Conservation (phyloP, 2,329 filamentous ascomycete genomes). For the Fusarium sp. region DNA sequence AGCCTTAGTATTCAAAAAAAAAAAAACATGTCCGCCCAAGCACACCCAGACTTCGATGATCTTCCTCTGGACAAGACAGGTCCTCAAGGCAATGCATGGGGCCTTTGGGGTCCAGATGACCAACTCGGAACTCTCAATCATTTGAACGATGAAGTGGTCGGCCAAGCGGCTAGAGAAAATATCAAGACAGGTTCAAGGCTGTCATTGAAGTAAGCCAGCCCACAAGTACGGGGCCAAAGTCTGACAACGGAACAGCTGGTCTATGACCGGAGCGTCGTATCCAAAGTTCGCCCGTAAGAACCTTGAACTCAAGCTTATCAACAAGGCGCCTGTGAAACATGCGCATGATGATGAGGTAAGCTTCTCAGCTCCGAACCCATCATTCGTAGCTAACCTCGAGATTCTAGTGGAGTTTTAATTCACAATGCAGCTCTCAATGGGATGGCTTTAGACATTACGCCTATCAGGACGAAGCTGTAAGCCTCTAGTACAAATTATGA, state of each 20-base stretch:
- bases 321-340: slow-evolving; percentile 45
- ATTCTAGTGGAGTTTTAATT: slow-evolving; percentile 32
- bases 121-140: slow-evolving; percentile 20
- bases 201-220: slow-evolving; percentile 14
- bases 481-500: background rate
- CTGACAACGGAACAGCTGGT: slow-evolving; percentile 2
- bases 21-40: background rate
- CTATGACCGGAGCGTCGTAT: slow-evolving; percentile 37
- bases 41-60: background rate
- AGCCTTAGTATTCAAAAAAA: background rate
- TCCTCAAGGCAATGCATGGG: slow-evolving; percentile 19
- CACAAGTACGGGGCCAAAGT: rapidly evolving
- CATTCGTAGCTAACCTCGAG: rapidly evolving
- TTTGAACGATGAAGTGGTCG: slow-evolving; percentile 5
- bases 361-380: rapidly evolving
- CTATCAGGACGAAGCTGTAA: slow-evolving; percentile 39
- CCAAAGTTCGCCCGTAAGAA: slow-evolving; percentile 41
- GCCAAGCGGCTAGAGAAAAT: slow-evolving; percentile 15
- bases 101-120: slow-evolving; percentile 12
- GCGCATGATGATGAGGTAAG: slow-evolving; percentile 45
- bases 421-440: slow-evolving; percentile 45
- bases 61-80: slow-evolving; percentile 24
- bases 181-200: slow-evolving; percentile 7
- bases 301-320: slow-evolving; percentile 30
- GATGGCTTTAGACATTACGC: slow-evolving; percentile 45